phyloP scores from a whole-genome alignment of 129 eudicot genomes.

The Deinandra increscens region DNA sequence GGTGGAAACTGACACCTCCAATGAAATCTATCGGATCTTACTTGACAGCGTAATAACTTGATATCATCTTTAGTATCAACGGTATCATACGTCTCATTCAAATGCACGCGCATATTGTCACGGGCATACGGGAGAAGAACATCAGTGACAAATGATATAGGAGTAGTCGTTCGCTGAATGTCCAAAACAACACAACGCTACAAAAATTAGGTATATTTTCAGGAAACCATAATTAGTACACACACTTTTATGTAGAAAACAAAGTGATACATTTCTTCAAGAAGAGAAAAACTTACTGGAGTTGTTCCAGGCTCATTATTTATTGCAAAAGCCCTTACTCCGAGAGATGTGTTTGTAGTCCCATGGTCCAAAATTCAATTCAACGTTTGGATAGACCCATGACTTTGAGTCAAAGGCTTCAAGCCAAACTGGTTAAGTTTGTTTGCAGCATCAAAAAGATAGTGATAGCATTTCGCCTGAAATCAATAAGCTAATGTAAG shows the following conservation, averaged over 20 bases:
- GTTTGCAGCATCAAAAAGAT: slow-evolving; percentile 66
- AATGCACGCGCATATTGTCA: slow-evolving; percentile 82
- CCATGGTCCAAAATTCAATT: not conserved
- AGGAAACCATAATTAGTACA: slow-evolving; percentile 1
- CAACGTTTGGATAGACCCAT: slow-evolving; percentile 50
- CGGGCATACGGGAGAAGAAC: slow-evolving; percentile 97
- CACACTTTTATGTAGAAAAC: not conserved
- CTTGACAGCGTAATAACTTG: slow-evolving; percentile 71
- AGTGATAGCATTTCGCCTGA: slow-evolving; percentile 78
- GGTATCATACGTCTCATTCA: slow-evolving; percentile 71
- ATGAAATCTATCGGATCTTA: slow-evolving; percentile 19
- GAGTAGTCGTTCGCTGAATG: slow-evolving; percentile 97
- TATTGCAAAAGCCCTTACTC: slow-evolving; percentile 36
- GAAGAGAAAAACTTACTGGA: slow-evolving; percentile 37
- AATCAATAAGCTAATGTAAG: slow-evolving; percentile 7
- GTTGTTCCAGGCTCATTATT: slow-evolving; percentile 33
- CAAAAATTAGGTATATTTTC: slow-evolving; percentile 3
- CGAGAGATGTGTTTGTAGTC: slow-evolving; percentile 31
- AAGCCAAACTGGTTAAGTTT: slow-evolving; percentile 71
- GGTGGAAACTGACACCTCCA: not conserved
- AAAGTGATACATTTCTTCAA: not conserved
- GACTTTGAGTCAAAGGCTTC: slow-evolving; percentile 53
- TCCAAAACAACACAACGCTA: slow-evolving; percentile 91
- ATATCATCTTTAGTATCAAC: slow-evolving; percentile 85
- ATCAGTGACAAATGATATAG: slow-evolving; percentile 88